phyloP scores from a whole-genome alignment of 2,329 filamentous ascomycete genomes.

The Fusarium sp. region DNA sequence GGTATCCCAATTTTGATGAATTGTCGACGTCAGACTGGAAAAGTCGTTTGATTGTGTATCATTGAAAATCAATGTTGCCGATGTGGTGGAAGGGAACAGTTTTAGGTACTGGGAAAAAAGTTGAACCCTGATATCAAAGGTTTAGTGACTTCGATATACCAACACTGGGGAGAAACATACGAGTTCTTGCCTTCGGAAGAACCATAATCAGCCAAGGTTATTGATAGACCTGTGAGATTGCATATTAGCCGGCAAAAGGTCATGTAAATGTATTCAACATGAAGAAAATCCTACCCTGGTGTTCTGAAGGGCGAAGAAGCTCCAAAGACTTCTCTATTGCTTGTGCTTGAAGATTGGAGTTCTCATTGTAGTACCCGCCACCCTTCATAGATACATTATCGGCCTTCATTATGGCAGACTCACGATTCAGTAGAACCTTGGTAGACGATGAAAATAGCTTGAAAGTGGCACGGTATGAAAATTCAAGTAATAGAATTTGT shows the following conservation, averaged over 20 bases:
- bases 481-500: accelerated
- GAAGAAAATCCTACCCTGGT: accelerated
- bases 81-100: accelerated
- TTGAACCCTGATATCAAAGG: accelerated
- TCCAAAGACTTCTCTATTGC: background rate
- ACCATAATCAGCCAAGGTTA: background rate
- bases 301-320: accelerated
- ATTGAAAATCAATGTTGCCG: background rate
- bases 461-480: accelerated
- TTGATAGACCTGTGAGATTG: accelerated
- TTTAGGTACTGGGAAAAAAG: background rate
- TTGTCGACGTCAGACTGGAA: background rate
- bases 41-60: background rate
- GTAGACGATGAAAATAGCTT: accelerated
- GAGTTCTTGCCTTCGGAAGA: background rate
- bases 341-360: background rate
- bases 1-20: background rate
- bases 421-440: accelerated
- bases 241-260: accelerated
- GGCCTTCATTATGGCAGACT: background rate
- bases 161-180: accelerated
- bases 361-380: background rate
- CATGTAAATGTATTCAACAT: accelerated
- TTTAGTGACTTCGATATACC: accelerated
- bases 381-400: background rate